phyloP scores from a whole-genome alignment of 1,284 basidiomycete species.

The Trametes sp. region DNA sequence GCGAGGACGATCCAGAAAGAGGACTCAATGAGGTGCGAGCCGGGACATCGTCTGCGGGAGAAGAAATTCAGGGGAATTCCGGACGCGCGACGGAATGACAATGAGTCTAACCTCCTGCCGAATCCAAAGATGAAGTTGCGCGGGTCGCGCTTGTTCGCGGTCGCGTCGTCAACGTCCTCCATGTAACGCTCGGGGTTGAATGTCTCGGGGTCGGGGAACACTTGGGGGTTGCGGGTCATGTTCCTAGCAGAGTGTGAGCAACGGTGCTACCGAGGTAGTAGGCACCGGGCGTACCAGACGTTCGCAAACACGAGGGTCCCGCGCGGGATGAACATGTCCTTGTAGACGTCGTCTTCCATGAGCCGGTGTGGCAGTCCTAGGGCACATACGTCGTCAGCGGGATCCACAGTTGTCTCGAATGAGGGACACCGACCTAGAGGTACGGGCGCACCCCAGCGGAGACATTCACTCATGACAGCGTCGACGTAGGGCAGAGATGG shows the following conservation, averaged over 20 bases:
- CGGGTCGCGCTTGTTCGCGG: constrained; percentile 36
- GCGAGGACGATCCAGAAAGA: constrained; percentile 54
- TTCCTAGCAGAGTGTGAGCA: constrained; percentile 20
- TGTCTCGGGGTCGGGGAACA: constrained; percentile 44
- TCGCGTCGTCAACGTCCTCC: constrained; percentile 31
- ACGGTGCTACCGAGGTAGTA: not conserved
- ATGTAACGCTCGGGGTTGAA: constrained; percentile 47
- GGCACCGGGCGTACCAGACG: constrained; percentile 4
- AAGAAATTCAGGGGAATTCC: constrained; percentile 36
- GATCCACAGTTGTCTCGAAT: not conserved
- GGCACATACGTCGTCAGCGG: no score
- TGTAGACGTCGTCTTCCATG: constrained; percentile 22
- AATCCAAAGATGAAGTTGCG: constrained; percentile 43
- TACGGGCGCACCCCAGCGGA: constrained; percentile 28
- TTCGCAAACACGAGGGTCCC: constrained; percentile 21
- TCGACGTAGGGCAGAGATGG: constrained; percentile 45
- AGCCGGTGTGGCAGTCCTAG: constrained; percentile 30
- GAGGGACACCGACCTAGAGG: constrained; percentile 5
- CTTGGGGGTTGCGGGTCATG: constrained; percentile 44
- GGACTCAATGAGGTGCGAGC: constrained; percentile 51
- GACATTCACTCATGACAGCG: constrained; percentile 37
- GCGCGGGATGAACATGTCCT: constrained; percentile 18
- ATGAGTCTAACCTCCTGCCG: constrained; percentile 28
- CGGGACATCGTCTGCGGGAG: constrained; percentile 48
- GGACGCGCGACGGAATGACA: no score